These are phyloP conservation scores for Microbotryum silenes-acaulis DNA, from an alignment of 1,284 basidiomycete genomes.

Conservation along the genomic window DNA sequence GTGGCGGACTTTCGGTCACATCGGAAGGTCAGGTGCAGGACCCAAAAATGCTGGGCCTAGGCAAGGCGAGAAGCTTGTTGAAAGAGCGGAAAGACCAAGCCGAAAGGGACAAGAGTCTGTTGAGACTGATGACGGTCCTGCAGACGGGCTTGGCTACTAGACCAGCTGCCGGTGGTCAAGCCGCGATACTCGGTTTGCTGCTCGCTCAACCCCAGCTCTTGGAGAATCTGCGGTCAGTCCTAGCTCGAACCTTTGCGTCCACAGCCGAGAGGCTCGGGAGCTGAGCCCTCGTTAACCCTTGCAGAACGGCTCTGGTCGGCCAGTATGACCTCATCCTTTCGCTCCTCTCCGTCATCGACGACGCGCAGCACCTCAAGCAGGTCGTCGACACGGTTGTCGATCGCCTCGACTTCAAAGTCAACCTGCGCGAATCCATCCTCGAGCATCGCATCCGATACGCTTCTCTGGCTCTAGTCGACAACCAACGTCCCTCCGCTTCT, in stretches of 20 bases:
- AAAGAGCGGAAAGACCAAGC: constrained; percentile 29
- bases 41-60: neutral
- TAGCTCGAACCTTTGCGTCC: neutral
- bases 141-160: constrained; percentile 18
- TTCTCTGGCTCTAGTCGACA: constrained; percentile 63
- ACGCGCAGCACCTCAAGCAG: constrained; percentile 69
- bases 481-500: constrained; percentile 35
- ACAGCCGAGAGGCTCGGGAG: neutral
- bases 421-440: constrained; percentile 81
- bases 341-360: constrained; percentile 77
- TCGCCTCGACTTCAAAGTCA: constrained; percentile 61
- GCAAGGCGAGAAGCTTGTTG: constrained; percentile 23
- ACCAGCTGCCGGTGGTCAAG: constrained; percentile 34
- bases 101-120: constrained; percentile 27
- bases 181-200: constrained; percentile 73
- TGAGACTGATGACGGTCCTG: constrained; percentile 35
- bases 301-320: constrained; percentile 45
- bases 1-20: neutral
- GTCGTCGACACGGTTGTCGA: constrained; percentile 84
- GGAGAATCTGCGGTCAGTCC: constrained; percentile 73
- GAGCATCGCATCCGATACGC: constrained; percentile 75
- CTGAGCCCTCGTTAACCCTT: neutral
- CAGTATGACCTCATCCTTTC: constrained; percentile 84
- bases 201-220: constrained; percentile 69
- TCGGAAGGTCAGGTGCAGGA: neutral